Base-by-base conservation (phyloP, 169 alveolate species). In the Haemoproteus tartakovskyi region DNA sequence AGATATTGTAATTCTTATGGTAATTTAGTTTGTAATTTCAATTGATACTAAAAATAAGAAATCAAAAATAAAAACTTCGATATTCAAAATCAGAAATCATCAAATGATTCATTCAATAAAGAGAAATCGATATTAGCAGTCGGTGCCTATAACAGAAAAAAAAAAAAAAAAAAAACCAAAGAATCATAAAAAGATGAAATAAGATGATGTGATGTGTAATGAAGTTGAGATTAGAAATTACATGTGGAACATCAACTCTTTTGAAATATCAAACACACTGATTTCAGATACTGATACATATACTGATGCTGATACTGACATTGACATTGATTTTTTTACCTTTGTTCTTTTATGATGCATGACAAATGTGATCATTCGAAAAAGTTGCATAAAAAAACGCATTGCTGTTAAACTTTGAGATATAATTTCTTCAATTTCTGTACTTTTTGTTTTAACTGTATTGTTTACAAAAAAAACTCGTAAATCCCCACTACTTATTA, bases 401-500 rank as follows among this genome's bases (percentile, higher is more conserved):
- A 67, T 18, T 8, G 54, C 59, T 45, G 82, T 67, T 41, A 67
- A 27, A 45, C 70, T 67, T 19, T 67, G 67, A 14, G 82, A 67
- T 12, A 67, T 33, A 1, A 67, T 67, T 51, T 67, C 82, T 57
- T 67, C 82, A 29, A 67, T 45, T 40, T 67, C 82, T 1, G 11
- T 67, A 5, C 54, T 67, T 46, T 51, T 52, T 30, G 63, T 67
- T 52, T 67, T 67, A 41, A 30, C 60, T 0, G 29, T 52, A 16
- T 40, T 46, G 21, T 12, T 21, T 57, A 40, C 48, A 33, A n/a
- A 51, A 52, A 67, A 67, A 12, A 67, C 62, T 59, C 54, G 51
- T 21, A 67, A 30, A 43, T 67, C 82, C 11, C 82, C 82, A 45
- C 82, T 67, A 45, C 67, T 67, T 52, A 67, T 18, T 12, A 67